Evolutionary conservation across 78 protist species (phyloP).

Genomic region (Chrysochromulina parva): DNA sequence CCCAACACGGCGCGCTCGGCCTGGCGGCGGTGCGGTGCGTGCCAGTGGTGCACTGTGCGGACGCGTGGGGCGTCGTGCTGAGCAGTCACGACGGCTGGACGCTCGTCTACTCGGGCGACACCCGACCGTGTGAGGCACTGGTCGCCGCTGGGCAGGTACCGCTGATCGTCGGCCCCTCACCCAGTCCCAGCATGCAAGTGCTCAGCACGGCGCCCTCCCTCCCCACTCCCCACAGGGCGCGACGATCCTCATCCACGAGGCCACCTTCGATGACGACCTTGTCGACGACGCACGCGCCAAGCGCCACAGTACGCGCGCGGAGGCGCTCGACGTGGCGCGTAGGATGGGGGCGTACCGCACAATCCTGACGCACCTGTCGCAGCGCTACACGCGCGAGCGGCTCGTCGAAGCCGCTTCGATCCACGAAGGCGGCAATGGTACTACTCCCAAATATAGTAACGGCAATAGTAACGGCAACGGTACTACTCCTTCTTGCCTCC

Average conservation of each 20-base stretch:
- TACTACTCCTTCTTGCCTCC: no score
- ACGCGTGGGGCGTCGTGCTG: slow-evolving; percentile 73
- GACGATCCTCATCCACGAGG: slow-evolving; percentile 85
- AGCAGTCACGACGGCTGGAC: slow-evolving; percentile 46
- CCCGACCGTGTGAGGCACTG: slow-evolving; percentile 78
- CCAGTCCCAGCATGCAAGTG: no score
- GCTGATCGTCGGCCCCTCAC: background rate
- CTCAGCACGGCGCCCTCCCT: no score
- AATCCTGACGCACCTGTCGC: slow-evolving; percentile 86
- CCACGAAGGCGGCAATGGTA: no score
- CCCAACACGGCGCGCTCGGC: background rate
- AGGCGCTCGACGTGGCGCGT: slow-evolving; percentile 72
- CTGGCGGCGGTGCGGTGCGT: background rate
- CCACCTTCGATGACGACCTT: slow-evolving; percentile 82
- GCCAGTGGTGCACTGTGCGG: slow-evolving; percentile 68
- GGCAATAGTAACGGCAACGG: no score
- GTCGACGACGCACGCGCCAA: slow-evolving; percentile 3
- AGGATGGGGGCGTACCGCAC: slow-evolving; percentile 66
- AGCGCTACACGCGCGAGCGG: slow-evolving; percentile 60
- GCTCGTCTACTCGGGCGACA: slow-evolving; percentile 87
- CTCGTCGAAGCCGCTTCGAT: no score
- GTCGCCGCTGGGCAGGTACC: background rate
- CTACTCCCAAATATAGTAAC: no score
- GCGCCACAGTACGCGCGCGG: slow-evolving; percentile 64
- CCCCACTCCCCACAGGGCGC: background rate